phyloP scores from a whole-genome alignment of 2,329 filamentous ascomycete species.

The Aspergillus tanneri region DNA sequence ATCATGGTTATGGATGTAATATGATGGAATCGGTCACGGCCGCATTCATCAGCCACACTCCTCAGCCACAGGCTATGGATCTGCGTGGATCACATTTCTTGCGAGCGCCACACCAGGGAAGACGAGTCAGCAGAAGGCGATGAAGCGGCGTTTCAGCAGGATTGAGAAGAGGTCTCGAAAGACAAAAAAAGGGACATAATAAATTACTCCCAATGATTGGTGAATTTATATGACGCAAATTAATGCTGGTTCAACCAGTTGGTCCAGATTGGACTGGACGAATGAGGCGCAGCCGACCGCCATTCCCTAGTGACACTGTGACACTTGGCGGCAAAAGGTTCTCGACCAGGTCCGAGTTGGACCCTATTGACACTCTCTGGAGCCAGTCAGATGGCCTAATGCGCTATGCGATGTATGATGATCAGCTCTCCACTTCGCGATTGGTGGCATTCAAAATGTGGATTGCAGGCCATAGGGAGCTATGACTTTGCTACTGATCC shows the following conservation, averaged over 20 bases:
- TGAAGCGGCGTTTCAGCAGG: too few species aligned
- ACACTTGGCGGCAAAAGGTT: slow-evolving; percentile 10
- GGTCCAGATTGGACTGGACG: slow-evolving; percentile 4
- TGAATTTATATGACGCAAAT: too few species aligned
- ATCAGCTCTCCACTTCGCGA: background rate
- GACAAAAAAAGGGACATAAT: background rate
- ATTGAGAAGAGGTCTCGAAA: background rate
- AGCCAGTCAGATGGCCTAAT: background rate
- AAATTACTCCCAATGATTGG: slow-evolving; percentile 1
- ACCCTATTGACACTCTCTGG: background rate
- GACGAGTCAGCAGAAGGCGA: too few species aligned
- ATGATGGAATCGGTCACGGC: background rate
- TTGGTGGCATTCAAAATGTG: slow-evolving; percentile 1
- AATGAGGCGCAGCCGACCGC: slow-evolving; percentile 11
- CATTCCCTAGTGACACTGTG: background rate
- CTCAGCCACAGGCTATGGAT: background rate
- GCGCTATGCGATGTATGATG: background rate
- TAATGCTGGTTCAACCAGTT: too few species aligned
- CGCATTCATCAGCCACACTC: background rate
- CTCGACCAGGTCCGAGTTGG: slow-evolving; percentile 1
- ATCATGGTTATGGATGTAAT: background rate
- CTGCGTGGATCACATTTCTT: too few species aligned
- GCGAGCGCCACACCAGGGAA: too few species aligned
- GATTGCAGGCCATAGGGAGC: background rate
- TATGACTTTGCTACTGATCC: too few species aligned